Base-by-base conservation (phyloP, 768 basidiomycete genomes). In the Leucosporidium scottii region DNA sequence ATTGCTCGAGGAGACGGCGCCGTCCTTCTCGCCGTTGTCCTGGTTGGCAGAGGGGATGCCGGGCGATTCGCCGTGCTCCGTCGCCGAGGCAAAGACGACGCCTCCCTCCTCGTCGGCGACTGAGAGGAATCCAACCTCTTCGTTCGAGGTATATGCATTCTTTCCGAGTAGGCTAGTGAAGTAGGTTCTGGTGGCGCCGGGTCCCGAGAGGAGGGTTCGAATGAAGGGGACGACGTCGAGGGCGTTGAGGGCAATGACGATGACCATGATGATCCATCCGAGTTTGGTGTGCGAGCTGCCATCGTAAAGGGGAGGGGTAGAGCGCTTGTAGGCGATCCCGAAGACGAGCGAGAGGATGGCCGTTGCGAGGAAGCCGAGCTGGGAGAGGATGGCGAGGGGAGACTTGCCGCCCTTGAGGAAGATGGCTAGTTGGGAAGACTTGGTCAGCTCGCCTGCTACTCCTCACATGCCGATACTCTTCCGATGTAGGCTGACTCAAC, bases 401-500 rank as follows among this genome's bases (percentile, higher is more conserved):
- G 91, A 87, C 59, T 85, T 86, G 0, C 87, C 86, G 21, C 88
- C 86, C 44, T 92, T 86, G 67, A 96, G 81, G 1, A 85, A 84
- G 67, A 94, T 89, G 36, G 84, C 93, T 94, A 75, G 0, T 1
- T 4, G 21, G 20, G 28, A 18, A 17, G 4, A 3, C 1, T 15
- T 13, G 23, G 27, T 27, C 28, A 61, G 36, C 36, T 31, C 5
- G 30, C 20, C n/a, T 49, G 1, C 23, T 10, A 2, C 15, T 44
- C 39, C 15, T 44, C 13, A 44, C 39, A 34, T 6, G 2, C 13
- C 39, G 39, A 44, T 44, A 44, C 3, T 8, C 39, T 13, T 13
- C 39, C 28, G 17, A 49, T 44, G 47, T 13, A 6, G n/a, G 23
- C 31, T n/a, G 13, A 6, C 17, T 34, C 20, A 34, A 53, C 61